Conservation (phyloP, 129 eudicot species). For the Silybum marianum region DNA sequence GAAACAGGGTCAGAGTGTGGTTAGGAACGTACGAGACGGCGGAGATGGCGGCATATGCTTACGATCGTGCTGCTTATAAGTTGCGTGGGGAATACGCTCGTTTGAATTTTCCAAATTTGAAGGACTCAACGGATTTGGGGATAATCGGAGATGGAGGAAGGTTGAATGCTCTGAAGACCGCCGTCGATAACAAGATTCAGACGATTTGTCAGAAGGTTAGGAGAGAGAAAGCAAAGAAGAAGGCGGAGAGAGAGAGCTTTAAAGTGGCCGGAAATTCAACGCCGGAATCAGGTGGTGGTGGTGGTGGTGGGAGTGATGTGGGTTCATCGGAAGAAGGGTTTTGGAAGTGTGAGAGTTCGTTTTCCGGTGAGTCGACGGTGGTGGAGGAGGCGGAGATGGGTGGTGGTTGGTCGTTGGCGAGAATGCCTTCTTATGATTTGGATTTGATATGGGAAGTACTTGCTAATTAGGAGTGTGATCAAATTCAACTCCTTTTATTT, state of each 20-base stretch:
- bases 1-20: conserved; percentile 90
- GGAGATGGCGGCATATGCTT: conserved; percentile 93
- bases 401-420: conserved; percentile 57
- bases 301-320: conserved; percentile 19
- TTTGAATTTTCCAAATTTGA: conserved; percentile 73
- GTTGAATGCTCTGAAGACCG: conserved; percentile 48
- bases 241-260: conserved; percentile 18
- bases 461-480: conserved; percentile 42
- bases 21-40: conserved; percentile 91
- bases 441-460: conserved; percentile 84
- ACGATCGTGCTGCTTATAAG: conserved; percentile 94
- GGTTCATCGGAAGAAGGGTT: conserved; percentile 60
- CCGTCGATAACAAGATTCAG: conserved; percentile 79
- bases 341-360: conserved; percentile 44
- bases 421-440: conserved; percentile 74
- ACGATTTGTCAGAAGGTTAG: conserved; percentile 74
- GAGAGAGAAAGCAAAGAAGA: conserved; percentile 49
- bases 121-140: conserved; percentile 50
- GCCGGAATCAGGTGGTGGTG: not conserved
- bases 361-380: conserved; percentile 31
- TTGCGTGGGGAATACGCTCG: conserved; percentile 90
- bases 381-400: conserved; percentile 40
- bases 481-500: not conserved
- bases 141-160: conserved; percentile 50
- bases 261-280: not conserved